phyloP scores from a whole-genome alignment of 2,329 filamentous ascomycete genomes.

The Colletotrichum liaoningense region DNA sequence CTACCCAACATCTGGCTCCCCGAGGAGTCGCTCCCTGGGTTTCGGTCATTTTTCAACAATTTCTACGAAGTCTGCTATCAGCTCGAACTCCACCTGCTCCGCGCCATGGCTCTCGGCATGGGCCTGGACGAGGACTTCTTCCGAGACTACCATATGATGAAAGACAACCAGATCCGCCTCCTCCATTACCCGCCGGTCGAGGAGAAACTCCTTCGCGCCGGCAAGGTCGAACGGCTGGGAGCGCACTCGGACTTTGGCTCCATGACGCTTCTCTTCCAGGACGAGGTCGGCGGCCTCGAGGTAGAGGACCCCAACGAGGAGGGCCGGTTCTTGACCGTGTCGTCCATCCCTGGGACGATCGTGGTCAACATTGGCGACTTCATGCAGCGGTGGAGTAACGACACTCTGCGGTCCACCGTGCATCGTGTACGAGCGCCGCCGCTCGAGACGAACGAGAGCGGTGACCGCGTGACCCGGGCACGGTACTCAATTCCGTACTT shows the following conservation, averaged over 20 bases:
- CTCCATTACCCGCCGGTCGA: conserved; percentile 61
- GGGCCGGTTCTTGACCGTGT: conserved; percentile 47
- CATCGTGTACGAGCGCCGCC: conserved; percentile 40
- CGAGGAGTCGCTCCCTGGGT: conserved; percentile 39
- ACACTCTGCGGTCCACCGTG: conserved; percentile 46
- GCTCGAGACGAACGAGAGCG: conserved; percentile 36
- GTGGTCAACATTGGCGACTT: conserved; percentile 54
- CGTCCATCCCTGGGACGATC: conserved; percentile 46
- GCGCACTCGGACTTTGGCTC: conserved; percentile 50
- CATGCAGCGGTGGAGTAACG: conserved; percentile 53
- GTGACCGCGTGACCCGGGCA: conserved; percentile 56
- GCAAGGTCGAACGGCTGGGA: conserved; percentile 26
- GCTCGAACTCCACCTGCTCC: conserved; percentile 53
- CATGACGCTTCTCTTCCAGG: conserved; percentile 61
- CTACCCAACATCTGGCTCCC: conserved; percentile 44
- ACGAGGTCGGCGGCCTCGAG: conserved; percentile 57
- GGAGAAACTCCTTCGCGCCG: conserved; percentile 42
- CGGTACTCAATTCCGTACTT: conserved; percentile 73
- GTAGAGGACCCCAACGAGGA: conserved; percentile 52
- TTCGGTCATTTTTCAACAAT: conserved; percentile 45
- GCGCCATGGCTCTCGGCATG: conserved; percentile 58
- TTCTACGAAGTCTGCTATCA: conserved; percentile 57
- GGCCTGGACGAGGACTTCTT: conserved; percentile 43
- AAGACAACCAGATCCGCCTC: conserved; percentile 70
- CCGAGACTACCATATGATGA: conserved; percentile 58